A percentile compares a stretch with the other conserved stretches of the same genome.
Evolutionary conservation across 371 early-diverging fungal species (phyloP).

Genomic region (Mortierella polycephala): DNA sequence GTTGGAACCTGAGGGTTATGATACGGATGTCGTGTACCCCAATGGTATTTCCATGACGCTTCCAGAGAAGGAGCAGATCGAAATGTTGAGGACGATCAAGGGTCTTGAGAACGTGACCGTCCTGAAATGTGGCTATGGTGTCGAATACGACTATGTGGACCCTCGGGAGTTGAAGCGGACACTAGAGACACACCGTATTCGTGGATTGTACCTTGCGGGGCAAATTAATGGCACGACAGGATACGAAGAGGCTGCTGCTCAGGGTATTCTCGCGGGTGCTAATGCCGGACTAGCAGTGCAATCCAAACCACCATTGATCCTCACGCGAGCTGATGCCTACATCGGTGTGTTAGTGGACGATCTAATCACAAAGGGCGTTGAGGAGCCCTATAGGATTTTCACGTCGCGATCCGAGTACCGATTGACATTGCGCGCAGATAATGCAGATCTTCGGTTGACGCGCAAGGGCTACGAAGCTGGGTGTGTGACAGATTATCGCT

Average conservation of each 20-base stretch:
- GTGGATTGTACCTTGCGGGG: slow-evolving; percentile 84
- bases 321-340: slow-evolving; percentile 85
- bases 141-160: slow-evolving; percentile 90
- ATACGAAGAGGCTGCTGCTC: slow-evolving; percentile 90
- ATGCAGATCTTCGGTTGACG: slow-evolving; percentile 84
- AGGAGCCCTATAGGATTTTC: slow-evolving; percentile 89
- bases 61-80: slow-evolving; percentile 81
- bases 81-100: slow-evolving; percentile 77
- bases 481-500: slow-evolving; percentile 62
- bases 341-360: slow-evolving; percentile 91
- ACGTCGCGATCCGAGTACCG: slow-evolving; percentile 89
- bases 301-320: slow-evolving; percentile 66
- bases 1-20: slow-evolving; percentile 86
- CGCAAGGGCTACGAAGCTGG: slow-evolving; percentile 68
- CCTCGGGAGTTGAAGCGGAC: slow-evolving; percentile 83
- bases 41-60: slow-evolving; percentile 89
- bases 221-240: slow-evolving; percentile 93
- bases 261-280: slow-evolving; percentile 87
- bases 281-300: slow-evolving; percentile 77
- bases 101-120: slow-evolving; percentile 85
- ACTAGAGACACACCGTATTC: slow-evolving; percentile 82
- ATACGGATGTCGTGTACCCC: slow-evolving; percentile 81
- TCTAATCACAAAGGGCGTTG: slow-evolving; percentile 84
- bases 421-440: slow-evolving; percentile 79
- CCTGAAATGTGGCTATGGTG: slow-evolving; percentile 80